Conservation (phyloP, 306 rosid species). For the Quercus berberidifolia region DNA sequence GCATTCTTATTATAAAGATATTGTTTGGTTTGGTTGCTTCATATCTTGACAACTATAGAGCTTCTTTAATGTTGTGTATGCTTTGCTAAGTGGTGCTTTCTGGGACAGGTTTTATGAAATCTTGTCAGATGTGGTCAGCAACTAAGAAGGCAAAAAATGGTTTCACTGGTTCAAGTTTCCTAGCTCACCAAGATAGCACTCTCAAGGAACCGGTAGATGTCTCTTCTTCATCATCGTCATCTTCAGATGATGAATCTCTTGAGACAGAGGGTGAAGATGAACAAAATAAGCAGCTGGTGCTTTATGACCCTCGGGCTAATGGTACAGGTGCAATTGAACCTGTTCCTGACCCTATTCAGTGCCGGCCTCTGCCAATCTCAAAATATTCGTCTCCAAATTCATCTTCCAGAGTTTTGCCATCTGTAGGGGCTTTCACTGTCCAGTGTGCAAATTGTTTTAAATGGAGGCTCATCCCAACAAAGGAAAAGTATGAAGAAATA, state of each 20-base stretch:
- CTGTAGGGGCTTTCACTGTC: slow-evolving; percentile 80
- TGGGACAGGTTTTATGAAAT: slow-evolving; percentile 30
- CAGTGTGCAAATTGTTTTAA: slow-evolving; percentile 91
- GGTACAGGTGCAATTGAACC: slow-evolving; percentile 30
- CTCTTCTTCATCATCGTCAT: slow-evolving; percentile 36
- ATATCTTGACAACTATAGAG: too few species aligned
- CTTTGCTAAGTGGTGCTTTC: slow-evolving; percentile 1
- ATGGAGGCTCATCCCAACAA: slow-evolving; percentile 92
- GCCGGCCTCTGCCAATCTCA: slow-evolving; percentile 14
- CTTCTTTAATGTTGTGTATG: neutral
- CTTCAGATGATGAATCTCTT: slow-evolving; percentile 35
- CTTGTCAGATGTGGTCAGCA: slow-evolving; percentile 32
- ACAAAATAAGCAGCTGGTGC: slow-evolving; percentile 56
- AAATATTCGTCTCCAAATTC: slow-evolving; percentile 18
- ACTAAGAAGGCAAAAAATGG: slow-evolving; percentile 27
- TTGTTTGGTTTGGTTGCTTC: too few species aligned
- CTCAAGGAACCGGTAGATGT: slow-evolving; percentile 21
- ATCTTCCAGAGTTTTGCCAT: slow-evolving; percentile 57
- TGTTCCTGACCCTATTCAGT: slow-evolving; percentile 33
- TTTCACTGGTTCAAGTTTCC: slow-evolving; percentile 23
- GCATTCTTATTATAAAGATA: too few species aligned
- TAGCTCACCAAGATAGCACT: slow-evolving; percentile 16
- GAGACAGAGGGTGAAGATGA: slow-evolving; percentile 37
- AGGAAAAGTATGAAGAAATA: slow-evolving; percentile 87
- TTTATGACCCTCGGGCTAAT: slow-evolving; percentile 51